Base-by-base conservation (phyloP, 495 filamentous ascomycete species). In the Podospora didyma region DNA sequence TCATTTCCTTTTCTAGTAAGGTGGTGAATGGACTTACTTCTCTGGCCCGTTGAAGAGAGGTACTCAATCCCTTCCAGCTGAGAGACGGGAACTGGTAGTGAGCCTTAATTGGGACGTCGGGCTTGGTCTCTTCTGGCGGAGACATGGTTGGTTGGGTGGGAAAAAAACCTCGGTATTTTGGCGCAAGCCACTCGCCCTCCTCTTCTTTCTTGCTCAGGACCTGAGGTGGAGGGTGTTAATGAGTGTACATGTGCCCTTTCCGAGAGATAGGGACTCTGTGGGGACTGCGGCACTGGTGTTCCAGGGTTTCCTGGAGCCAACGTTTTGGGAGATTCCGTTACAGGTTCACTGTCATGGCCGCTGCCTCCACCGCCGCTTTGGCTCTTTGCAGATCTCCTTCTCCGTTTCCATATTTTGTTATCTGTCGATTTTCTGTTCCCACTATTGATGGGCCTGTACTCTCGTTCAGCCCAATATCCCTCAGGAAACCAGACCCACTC, bases 401-500 rank as follows among this genome's bases (percentile, higher is more conserved):
- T 62, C 69, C 75, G 60, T 46, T 59, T 71, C 64, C 70, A 75
- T 20, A 64, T 39, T 47, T 55, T 65, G 46, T 57, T 65, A 47
- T 64, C 68, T 14, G 56, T 28, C 14, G 46, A 31, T 49, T 49
- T 61, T 22, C 49, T 54, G 37, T 35, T 21, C 2, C 14, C 20
- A 20, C 2, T 22, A 3, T 24, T 10, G 17, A 16, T 1, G 11
- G 31, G 62, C 17, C 58, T 57, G 26, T 71, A 62, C 50, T 78
- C 69, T 10, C 79, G 71, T 61, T 82, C 79, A 10, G 79, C 78
- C 79, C 77, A 81, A 57, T 79, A 81, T 7, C 79, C 79, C 37
- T 75, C 74, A 1, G 79, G 78, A 60, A 77, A 81, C 79, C 78
- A 82, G 10, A 82, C 78, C 79, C 74, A 82, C 65, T 82, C 79